Conservation (phyloP, 2,329 filamentous ascomycete species). For the Xylariales sp. region DNA sequence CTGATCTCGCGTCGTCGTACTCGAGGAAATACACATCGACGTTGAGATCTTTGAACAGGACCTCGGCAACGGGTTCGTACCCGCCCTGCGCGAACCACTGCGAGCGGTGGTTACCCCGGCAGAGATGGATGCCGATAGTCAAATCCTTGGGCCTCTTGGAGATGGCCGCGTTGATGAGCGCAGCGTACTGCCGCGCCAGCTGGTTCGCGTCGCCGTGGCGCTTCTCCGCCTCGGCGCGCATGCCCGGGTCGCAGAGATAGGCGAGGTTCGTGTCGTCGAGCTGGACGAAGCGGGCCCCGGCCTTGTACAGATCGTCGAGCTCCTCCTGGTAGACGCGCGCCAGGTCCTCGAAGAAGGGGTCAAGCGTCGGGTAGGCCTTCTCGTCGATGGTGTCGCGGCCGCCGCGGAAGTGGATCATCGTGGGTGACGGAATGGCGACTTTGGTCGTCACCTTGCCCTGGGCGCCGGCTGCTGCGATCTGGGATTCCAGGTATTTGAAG, state of each 20-base stretch:
- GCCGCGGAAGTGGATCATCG: conserved; percentile 58
- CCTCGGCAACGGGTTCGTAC: conserved; percentile 54
- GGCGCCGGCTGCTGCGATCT: conserved; percentile 30
- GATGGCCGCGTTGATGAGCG: conserved; percentile 51
- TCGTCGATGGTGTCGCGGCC: conserved; percentile 47
- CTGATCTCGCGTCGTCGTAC: conserved; percentile 52
- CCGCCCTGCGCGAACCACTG: conserved; percentile 55
- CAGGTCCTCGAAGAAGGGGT: conserved; percentile 51
- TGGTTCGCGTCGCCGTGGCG: conserved; percentile 45
- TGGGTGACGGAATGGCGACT: conserved; percentile 53
- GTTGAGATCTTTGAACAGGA: conserved; percentile 51
- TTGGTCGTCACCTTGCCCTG: conserved; percentile 38
- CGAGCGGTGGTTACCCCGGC: conserved; percentile 51
- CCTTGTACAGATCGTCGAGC: conserved; percentile 43
- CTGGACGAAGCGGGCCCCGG: conserved; percentile 52
- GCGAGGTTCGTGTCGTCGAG: conserved; percentile 57
- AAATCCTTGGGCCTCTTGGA: conserved; percentile 47
- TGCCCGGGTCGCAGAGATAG: conserved; percentile 52
- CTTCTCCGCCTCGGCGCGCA: conserved; percentile 47
- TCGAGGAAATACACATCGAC: conserved; percentile 57
- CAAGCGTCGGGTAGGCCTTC: conserved; percentile 48
- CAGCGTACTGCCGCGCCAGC: conserved; percentile 47
- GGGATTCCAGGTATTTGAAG: conserved; percentile 47
- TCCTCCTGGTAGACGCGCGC: conserved; percentile 52
- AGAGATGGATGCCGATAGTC: conserved; percentile 52